Conservation (phyloP, 1,139 yeast species). For the Debaryomyces subglobosus region DNA sequence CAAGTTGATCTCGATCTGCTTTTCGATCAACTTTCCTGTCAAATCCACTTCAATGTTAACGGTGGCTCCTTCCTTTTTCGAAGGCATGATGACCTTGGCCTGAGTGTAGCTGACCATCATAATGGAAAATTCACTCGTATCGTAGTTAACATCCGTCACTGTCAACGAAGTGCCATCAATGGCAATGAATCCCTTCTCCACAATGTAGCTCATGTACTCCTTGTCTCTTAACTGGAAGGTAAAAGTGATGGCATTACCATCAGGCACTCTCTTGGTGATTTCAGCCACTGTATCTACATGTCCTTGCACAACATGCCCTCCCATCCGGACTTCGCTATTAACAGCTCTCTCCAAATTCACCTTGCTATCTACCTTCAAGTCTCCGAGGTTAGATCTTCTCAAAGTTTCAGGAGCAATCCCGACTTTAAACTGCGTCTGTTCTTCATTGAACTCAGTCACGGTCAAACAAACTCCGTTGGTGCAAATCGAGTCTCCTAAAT, state of each 20-base stretch:
- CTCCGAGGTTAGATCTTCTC: conserved; percentile 76
- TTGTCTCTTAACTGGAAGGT: conserved; percentile 73
- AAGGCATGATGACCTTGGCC: conserved; percentile 72
- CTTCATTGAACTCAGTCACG: conserved; percentile 76
- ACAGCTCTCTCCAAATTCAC: conserved; percentile 95
- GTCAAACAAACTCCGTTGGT: conserved; percentile 92
- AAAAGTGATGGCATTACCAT: conserved; percentile 78
- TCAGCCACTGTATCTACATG: conserved; percentile 90
- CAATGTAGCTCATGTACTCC: conserved; percentile 73
- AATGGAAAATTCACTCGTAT: conserved; percentile 64
- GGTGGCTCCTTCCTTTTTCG: conserved; percentile 59
- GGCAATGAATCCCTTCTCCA: conserved; percentile 90
- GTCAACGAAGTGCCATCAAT: conserved; percentile 95
- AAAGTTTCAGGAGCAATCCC: conserved; percentile 95
- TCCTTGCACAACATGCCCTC: conserved; percentile 98
- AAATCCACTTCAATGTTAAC: conserved; percentile 95
- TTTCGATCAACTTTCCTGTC: conserved; percentile 88
- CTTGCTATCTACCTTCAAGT: conserved; percentile 53
- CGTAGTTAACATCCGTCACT: conserved; percentile 72
- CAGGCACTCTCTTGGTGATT: conserved; percentile 56
- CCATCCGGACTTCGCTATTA: conserved; percentile 76
- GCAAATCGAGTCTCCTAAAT: conserved; percentile 90
- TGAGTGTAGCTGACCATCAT: conserved; percentile 95
- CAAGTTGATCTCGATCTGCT: conserved; percentile 68
- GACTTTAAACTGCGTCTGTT: conserved; percentile 64